Conservation (phyloP, 306 rosid genomes). For the Sicyos edulis region DNA sequence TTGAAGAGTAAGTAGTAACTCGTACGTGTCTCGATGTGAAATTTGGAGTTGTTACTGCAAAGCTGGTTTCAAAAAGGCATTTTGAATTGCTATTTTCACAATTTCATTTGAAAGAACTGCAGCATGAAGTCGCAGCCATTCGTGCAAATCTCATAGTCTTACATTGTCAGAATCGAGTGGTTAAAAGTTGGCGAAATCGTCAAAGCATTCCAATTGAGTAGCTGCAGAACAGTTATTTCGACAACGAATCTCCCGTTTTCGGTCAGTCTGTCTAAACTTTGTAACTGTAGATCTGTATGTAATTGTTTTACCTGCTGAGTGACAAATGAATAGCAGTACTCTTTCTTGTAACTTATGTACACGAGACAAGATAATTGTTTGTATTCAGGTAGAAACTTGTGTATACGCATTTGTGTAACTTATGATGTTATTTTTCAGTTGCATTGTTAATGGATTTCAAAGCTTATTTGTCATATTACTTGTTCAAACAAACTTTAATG, state of each 20-base stretch:
- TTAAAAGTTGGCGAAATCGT: background rate
- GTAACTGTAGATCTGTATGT: background rate
- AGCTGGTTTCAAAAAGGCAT: background rate
- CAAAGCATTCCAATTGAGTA: background rate
- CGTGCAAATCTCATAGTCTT: background rate
- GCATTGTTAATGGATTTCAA: constrained; percentile 5
- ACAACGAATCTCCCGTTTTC: background rate
- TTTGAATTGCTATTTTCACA: background rate
- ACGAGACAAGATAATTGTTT: constrained; percentile 8
- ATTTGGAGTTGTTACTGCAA: background rate
- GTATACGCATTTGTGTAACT: constrained; percentile 6
- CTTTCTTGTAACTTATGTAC: constrained; percentile 11
- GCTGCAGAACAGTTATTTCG: background rate
- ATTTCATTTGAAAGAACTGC: constrained; percentile 6
- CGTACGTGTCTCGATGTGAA: background rate
- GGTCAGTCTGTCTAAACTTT: background rate
- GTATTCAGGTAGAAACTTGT: constrained; percentile 15
- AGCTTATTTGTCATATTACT: background rate
- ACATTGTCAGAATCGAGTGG: background rate
- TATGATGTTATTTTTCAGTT: background rate
- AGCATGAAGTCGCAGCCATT: background rate
- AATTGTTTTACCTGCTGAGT: background rate
- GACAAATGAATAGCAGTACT: background rate
- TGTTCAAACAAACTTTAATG: background rate
- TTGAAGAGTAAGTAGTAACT: constrained; percentile 12